Conservation (phyloP, 176 grass and related monocot species). For the Carex kokanica region DNA sequence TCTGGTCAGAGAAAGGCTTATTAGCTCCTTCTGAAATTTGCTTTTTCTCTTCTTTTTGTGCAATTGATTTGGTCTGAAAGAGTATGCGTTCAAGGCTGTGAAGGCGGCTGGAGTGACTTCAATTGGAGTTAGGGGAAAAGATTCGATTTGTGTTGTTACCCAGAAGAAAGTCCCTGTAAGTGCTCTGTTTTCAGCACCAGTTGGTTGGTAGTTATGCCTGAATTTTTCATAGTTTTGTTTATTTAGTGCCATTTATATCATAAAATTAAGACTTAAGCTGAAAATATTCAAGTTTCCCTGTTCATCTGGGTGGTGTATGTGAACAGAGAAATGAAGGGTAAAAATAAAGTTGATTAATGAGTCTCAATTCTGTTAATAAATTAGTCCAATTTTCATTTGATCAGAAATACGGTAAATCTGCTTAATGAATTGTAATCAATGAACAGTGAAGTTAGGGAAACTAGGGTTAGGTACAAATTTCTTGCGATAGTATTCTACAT, state of each 20-base stretch:
- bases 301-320: not conserved
- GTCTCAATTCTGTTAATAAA: not conserved
- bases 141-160: slow-evolving; percentile 92
- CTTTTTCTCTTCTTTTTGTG: slow-evolving; percentile 19
- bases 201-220: not conserved
- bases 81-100: slow-evolving; percentile 99
- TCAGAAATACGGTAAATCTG: not conserved
- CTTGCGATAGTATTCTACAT: not conserved
- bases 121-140: slow-evolving; percentile 88
- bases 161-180: slow-evolving; percentile 99
- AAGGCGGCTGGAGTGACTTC: slow-evolving; percentile 90
- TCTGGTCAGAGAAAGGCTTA: not conserved
- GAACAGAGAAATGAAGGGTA: not conserved
- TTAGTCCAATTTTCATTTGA: not conserved
- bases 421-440: not conserved
- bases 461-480: not conserved
- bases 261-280: not conserved
- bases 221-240: not conserved
- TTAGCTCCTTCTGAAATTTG: slow-evolving; percentile 23
- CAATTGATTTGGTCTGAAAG: slow-evolving; percentile 31
- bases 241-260: not conserved
- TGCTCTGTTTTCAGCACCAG: not conserved
- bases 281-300: not conserved
- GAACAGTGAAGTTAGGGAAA: not conserved
- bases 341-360: not conserved